Conservation (phyloP, 116 monocot genomes). For the Phalaenopsis hybrid region DNA sequence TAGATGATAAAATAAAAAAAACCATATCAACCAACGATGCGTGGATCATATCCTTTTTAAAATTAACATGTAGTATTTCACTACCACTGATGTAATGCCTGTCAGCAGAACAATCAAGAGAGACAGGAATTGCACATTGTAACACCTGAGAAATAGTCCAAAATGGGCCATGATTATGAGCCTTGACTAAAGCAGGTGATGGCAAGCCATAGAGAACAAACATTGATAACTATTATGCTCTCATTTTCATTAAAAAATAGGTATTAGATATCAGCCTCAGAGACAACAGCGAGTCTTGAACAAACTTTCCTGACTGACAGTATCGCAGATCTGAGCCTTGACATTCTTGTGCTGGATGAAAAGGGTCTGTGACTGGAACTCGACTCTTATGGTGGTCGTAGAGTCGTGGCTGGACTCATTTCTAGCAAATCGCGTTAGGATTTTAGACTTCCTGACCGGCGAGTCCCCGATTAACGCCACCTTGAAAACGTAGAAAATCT, state of each 20-base stretch:
- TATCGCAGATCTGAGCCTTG: too few species aligned
- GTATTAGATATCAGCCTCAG: slow-evolving; percentile 41
- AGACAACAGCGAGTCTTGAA: slow-evolving; percentile 58
- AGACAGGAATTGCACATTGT: slow-evolving; percentile 48
- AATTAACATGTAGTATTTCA: slow-evolving; percentile 55
- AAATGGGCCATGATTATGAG: slow-evolving; percentile 26
- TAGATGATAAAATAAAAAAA: slow-evolving; percentile 37
- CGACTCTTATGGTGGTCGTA: too few species aligned
- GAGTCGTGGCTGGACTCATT: too few species aligned
- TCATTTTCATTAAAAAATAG: slow-evolving; percentile 35
- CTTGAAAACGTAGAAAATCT: too few species aligned
- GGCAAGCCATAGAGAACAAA: slow-evolving; percentile 38
- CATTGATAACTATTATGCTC: slow-evolving; percentile 60
- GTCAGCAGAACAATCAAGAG: slow-evolving; percentile 47
- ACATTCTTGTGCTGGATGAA: too few species aligned
- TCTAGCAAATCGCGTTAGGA: too few species aligned
- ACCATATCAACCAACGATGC: slow-evolving; percentile 41
- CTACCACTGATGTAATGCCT: slow-evolving; percentile 38
- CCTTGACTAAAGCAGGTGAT: slow-evolving; percentile 40
- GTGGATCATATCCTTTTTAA: slow-evolving; percentile 45
- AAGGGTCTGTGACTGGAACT: too few species aligned
- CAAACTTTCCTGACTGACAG: slow-evolving; percentile 20
- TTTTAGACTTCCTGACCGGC: too few species aligned
- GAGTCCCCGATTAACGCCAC: too few species aligned
- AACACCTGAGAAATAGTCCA: slow-evolving; percentile 67